Base-by-base conservation (phyloP, 371 early-diverging fungal genomes). In the Apophysomyces ossiformis region DNA sequence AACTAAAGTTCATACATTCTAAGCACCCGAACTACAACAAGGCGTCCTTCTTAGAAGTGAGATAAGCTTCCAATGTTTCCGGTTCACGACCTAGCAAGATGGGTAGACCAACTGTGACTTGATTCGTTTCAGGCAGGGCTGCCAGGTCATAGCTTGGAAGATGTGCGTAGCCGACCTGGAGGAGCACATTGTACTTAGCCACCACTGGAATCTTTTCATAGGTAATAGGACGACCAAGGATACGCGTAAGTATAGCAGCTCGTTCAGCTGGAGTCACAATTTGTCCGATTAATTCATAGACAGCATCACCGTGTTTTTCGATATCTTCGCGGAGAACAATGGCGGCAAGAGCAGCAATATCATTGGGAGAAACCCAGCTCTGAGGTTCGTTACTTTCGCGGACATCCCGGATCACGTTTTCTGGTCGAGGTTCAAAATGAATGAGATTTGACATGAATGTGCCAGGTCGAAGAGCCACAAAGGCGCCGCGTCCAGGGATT, bases 381-480 rank as follows among this genome's bases (percentile, higher is more conserved):
- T 60, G 39, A 5, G 6, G 7, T 26, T 66, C 66, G 39, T 66
- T 60, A 4, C 58, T 9, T 1, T 43, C 65, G 16, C 36, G 37
- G 5, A 45, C 56, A 46, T 69, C 56, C 7, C n/a, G 35, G 5
- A 69, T 13, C 7, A 26, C 32, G 43, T 59, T 38, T 13, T 46
- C 37, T 7, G 46, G 47, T 38, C 43, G 54, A 15, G 44, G 35
- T 35, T 65, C 38, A 58, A 61, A 38, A 36, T 32, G 26, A 0
- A 58, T 15, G 15, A 18, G n/a, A 45, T 79, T 79, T 9, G 74
- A 61, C 70, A 75, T 72, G 68, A 80, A 80, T 1, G 58, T 54
- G 44, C 61, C 62, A 2, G 81, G 81, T n/a, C 81, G 72, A 5
- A 80, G 67, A 0, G 77, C 54, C 1, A 80, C 74, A 38, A 64